phyloP scores from a whole-genome alignment of 495 filamentous ascomycete species.

The Hypoxylon intermedium region DNA sequence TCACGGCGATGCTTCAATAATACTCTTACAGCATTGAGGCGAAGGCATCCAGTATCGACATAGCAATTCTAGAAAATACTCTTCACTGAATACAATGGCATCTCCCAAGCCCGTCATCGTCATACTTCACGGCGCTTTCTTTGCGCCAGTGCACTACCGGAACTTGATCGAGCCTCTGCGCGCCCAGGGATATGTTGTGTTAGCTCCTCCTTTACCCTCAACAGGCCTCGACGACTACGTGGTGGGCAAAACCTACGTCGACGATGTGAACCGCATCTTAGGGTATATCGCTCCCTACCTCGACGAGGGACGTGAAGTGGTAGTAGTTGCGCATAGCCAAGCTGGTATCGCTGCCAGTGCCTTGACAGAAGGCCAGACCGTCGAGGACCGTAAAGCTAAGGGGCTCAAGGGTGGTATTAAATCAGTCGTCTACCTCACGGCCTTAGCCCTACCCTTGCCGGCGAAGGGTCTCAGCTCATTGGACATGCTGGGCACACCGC shows the following conservation, averaged over 20 bases:
- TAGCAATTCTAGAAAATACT: neutral
- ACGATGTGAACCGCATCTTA: slow-evolving; percentile 31
- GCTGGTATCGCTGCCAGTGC: slow-evolving; percentile 39
- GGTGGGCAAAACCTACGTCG: slow-evolving; percentile 29
- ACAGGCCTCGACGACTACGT: slow-evolving; percentile 29
- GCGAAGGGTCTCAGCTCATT: slow-evolving; percentile 16
- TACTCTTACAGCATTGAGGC: too few species aligned
- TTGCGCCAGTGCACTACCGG: slow-evolving; percentile 50
- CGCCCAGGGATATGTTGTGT: slow-evolving; percentile 47
- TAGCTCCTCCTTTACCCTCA: slow-evolving; percentile 25
- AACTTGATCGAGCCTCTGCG: slow-evolving; percentile 45
- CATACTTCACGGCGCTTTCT: slow-evolving; percentile 57
- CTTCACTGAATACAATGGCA: slow-evolving; percentile 19
- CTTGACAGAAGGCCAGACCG: slow-evolving; percentile 35
- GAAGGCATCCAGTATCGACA: too few species aligned
- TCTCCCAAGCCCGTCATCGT: slow-evolving; percentile 48
- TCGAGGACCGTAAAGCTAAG: slow-evolving; percentile 42
- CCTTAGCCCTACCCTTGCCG: slow-evolving; percentile 27
- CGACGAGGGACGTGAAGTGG: slow-evolving; percentile 39
- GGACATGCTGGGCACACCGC: slow-evolving; percentile 20
- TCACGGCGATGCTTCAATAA: too few species aligned
- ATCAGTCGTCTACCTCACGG: slow-evolving; percentile 47
- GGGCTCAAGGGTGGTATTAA: slow-evolving; percentile 46
- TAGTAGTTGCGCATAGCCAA: slow-evolving; percentile 41
- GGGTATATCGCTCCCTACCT: slow-evolving; percentile 26